Conservation (phyloP, 441 rosid genomes). For the Corymbia citriodora region DNA sequence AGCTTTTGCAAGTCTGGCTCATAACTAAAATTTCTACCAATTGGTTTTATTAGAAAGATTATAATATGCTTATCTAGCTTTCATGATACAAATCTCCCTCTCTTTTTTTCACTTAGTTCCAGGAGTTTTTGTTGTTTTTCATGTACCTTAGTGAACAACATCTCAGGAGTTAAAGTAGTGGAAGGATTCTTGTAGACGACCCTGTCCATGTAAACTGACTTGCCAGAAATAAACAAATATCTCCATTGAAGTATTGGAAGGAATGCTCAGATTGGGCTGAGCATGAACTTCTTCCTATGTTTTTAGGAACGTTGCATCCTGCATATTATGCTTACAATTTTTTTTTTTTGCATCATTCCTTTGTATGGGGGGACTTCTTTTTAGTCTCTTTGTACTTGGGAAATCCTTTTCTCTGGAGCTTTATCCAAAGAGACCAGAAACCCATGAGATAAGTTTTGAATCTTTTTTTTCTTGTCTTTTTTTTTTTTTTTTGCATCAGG, state of each 20-base stretch:
- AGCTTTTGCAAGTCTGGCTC: background rate
- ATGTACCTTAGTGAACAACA: background rate
- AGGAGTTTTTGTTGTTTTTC: background rate
- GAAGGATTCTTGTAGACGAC: background rate
- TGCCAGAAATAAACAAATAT: background rate
- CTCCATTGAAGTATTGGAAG: background rate
- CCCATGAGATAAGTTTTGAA: background rate
- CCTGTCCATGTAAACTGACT: background rate
- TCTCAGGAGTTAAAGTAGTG: background rate
- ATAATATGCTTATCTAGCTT: background rate
- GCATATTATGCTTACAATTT: background rate
- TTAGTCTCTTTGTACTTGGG: background rate
- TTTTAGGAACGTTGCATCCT: background rate
- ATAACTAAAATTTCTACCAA: background rate
- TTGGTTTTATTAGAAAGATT: background rate
- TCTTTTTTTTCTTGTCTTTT: background rate
- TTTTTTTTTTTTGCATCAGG: background rate
- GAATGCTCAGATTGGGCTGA: background rate
- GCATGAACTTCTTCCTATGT: background rate
- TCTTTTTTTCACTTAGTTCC: background rate
- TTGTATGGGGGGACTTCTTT: background rate
- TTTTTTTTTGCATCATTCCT: background rate
- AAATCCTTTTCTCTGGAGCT: background rate
- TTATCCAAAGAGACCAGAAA: background rate
- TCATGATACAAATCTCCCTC: background rate